Conservation (phyloP, 1,284 basidiomycete species). For the Hymenochaete sp. region DNA sequence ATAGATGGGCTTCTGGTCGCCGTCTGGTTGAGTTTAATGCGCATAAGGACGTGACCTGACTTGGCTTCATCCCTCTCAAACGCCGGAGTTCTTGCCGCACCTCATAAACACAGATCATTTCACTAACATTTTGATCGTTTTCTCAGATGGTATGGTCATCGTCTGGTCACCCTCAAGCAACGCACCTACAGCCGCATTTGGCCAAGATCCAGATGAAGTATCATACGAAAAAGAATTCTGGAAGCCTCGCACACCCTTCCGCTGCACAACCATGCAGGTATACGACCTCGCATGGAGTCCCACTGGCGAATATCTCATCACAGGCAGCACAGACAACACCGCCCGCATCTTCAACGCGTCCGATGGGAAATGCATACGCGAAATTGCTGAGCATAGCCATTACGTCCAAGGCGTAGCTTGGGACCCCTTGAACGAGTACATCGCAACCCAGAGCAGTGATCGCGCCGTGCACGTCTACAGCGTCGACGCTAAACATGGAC, state of each 20-base stretch:
- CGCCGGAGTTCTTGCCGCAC: too few relatives aligned
- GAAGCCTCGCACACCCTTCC: conserved; percentile 86
- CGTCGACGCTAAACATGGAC: conserved; percentile 56
- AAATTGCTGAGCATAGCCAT: conserved; percentile 85
- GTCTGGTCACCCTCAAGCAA: conserved; percentile 85
- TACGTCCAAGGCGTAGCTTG: conserved; percentile 96
- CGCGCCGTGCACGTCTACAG: conserved; percentile 85
- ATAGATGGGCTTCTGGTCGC: neutral
- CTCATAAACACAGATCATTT: conserved; percentile 15
- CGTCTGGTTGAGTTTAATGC: neutral
- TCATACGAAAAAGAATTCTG: conserved; percentile 93
- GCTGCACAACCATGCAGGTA: conserved; percentile 86
- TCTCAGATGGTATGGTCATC: conserved; percentile 93
- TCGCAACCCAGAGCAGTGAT: conserved; percentile 91
- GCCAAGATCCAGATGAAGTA: conserved; percentile 74
- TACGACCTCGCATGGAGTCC: conserved; percentile 98
- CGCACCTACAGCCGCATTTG: conserved; percentile 65
- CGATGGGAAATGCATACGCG: conserved; percentile 80
- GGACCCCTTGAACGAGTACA: conserved; percentile 92
- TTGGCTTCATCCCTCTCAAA: conserved; percentile 15
- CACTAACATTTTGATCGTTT: neutral
- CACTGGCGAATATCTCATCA: conserved; percentile 85
- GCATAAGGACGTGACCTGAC: neutral
- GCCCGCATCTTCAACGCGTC: conserved; percentile 75
- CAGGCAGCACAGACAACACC: conserved; percentile 94